Evolutionary conservation across 2,329 filamentous ascomycete species (phyloP).

Genomic region (Paramyrothecium roridum): DNA sequence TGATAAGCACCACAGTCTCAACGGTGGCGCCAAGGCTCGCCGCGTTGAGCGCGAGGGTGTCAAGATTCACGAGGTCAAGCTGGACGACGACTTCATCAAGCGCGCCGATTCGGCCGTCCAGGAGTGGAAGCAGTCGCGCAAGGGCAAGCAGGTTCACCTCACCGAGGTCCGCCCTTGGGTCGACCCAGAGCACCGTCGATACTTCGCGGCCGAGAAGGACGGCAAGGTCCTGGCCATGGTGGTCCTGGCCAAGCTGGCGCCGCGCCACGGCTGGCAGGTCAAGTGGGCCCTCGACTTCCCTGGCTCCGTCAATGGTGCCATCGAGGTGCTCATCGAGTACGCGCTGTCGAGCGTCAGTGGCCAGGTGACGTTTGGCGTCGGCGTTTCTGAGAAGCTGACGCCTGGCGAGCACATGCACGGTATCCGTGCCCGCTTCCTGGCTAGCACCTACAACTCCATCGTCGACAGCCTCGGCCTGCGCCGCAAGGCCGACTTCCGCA

Average conservation of each 20-base stretch:
- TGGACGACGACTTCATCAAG: conserved; percentile 66
- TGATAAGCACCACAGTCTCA: conserved; percentile 59
- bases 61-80: conserved; percentile 69
- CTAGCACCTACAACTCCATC: conserved; percentile 77
- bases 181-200: conserved; percentile 77
- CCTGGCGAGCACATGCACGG: conserved; percentile 81
- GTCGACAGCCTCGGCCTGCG: conserved; percentile 79
- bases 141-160: conserved; percentile 82
- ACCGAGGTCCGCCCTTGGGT: conserved; percentile 90
- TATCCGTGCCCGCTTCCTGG: conserved; percentile 75
- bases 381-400: conserved; percentile 69
- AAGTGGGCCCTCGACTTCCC: conserved; percentile 97
- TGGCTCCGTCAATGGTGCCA: conserved; percentile 77
- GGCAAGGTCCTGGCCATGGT: conserved; percentile 73
- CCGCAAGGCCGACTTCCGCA: conserved; percentile 83
- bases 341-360: conserved; percentile 53
- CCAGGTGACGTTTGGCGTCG: conserved; percentile 81
- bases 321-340: conserved; percentile 77
- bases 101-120: conserved; percentile 71
- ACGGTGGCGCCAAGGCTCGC: conserved; percentile 67
- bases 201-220: conserved; percentile 76
- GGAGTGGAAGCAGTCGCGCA: conserved; percentile 77
- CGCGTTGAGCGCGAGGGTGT: conserved; percentile 81
- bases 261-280: conserved; percentile 84
- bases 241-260: conserved; percentile 78